A percentile compares a stretch with the other conserved stretches of the same genome.
Evolutionary conservation across 2,329 filamentous ascomycete genomes (phyloP).

Genomic region (Stachybotrys chartarum): DNA sequence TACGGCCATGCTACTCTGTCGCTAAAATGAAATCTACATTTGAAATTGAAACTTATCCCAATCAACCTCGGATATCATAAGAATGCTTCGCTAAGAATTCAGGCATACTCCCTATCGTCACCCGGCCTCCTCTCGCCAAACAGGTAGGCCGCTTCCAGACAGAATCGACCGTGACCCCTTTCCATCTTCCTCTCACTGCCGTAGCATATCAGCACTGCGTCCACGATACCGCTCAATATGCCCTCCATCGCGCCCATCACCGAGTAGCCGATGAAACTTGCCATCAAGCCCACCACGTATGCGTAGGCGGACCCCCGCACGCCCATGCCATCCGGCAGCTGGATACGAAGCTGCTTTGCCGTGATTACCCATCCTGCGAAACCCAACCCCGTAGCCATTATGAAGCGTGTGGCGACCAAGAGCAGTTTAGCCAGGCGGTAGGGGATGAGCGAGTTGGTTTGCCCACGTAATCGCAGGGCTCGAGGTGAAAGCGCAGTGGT

Average conservation of each 20-base stretch:
- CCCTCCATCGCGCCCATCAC: constrained; percentile 87
- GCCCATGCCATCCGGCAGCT: constrained; percentile 43
- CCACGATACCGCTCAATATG: constrained; percentile 77
- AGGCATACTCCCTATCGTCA: constrained; percentile 19
- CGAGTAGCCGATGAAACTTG: constrained; percentile 91
- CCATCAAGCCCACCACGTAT: constrained; percentile 87
- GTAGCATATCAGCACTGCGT: constrained; percentile 89
- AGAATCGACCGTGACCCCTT: constrained; percentile 68
- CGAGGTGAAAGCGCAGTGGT: constrained; percentile 63
- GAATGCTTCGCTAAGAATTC: background rate
- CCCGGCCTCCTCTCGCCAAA: constrained; percentile 60
- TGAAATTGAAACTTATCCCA: background rate
- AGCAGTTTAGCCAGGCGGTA: constrained; percentile 89
- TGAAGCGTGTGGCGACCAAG: constrained; percentile 81
- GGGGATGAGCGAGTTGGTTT: constrained; percentile 58
- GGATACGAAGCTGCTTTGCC: constrained; percentile 66
- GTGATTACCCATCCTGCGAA: constrained; percentile 97
- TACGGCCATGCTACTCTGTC: background rate
- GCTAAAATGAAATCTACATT: background rate
- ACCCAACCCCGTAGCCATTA: constrained; percentile 83
- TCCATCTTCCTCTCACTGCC: constrained; percentile 74
- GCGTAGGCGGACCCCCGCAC: constrained; percentile 82
- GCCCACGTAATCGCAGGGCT: constrained; percentile 35
- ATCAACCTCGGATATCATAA: background rate
- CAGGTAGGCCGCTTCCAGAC: constrained; percentile 81